Evolutionary conservation across 192 early-diverging fungal species (phyloP).

Genomic region (Rhizoclosmatium globosum): DNA sequence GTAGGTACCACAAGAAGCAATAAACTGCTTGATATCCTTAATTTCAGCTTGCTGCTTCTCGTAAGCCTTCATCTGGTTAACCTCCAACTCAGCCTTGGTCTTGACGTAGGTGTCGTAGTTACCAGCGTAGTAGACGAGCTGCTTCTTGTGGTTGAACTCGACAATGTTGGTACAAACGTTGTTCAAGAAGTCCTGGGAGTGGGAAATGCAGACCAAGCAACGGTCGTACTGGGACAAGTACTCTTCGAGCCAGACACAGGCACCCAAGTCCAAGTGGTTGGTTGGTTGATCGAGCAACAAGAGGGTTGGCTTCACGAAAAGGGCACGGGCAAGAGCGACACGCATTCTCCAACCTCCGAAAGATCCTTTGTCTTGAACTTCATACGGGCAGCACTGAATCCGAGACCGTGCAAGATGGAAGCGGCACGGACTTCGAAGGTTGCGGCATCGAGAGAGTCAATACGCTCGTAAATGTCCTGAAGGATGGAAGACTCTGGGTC

Average conservation of each 20-base stretch:
- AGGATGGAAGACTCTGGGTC: slow-evolving; percentile 88
- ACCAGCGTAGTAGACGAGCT: slow-evolving; percentile 94
- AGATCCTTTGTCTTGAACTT: slow-evolving; percentile 92
- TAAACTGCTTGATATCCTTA: slow-evolving; percentile 98
- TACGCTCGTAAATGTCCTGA: slow-evolving; percentile 96
- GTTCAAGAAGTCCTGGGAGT: slow-evolving; percentile 97
- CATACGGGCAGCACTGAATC: slow-evolving; percentile 90
- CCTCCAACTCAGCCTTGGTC: slow-evolving; percentile 93
- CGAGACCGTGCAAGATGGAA: slow-evolving; percentile 91
- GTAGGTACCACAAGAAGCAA: slow-evolving; percentile 98
- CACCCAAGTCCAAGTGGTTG: slow-evolving; percentile 91
- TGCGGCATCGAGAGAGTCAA: slow-evolving; percentile 88
- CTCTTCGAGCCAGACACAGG: slow-evolving; percentile 87
- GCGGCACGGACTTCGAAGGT: slow-evolving; percentile 96
- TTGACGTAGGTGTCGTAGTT: slow-evolving; percentile 97
- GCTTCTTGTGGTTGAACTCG: slow-evolving; percentile 88
- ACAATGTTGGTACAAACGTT: slow-evolving; percentile 96
- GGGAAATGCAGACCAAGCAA: slow-evolving; percentile 88
- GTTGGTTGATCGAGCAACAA: slow-evolving; percentile 71
- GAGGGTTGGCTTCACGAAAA: slow-evolving; percentile 91
- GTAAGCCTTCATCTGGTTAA: slow-evolving; percentile 99
- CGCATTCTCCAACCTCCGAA: slow-evolving; percentile 99
- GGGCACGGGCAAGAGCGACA: slow-evolving; percentile 93
- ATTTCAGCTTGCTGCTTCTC: slow-evolving; percentile 99
- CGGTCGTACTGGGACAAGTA: slow-evolving; percentile 81